A percentile compares a stretch with the other conserved stretches of the same genome.
Evolutionary conservation across 768 basidiomycete genomes (phyloP).

Genomic region (Pisolithus orientalis): DNA sequence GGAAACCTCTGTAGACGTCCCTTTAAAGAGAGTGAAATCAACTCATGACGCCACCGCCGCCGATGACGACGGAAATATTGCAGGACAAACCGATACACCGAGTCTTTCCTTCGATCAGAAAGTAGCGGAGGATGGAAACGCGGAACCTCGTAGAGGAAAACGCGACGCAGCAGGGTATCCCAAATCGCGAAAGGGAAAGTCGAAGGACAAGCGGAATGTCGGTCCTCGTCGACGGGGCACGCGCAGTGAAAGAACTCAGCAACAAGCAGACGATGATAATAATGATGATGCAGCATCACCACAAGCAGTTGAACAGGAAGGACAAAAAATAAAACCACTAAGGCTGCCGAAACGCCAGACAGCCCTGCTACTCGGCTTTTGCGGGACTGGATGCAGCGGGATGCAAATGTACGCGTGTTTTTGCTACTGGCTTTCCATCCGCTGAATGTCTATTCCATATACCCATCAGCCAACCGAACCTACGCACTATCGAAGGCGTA

Average conservation of each 20-base stretch:
- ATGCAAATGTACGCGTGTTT: conserved; percentile 85
- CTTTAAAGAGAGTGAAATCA: neutral
- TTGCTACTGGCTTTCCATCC: neutral
- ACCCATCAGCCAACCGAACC: conserved; percentile 58
- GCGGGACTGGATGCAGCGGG: conserved; percentile 86
- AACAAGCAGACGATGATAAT: neutral
- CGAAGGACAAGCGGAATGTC: conserved; percentile 31
- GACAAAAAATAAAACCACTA: conserved; percentile 33
- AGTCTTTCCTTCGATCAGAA: neutral
- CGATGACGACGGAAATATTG: no score
- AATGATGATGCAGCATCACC: neutral
- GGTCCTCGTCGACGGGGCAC: conserved; percentile 39
- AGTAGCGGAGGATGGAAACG: neutral
- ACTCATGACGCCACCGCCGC: no score
- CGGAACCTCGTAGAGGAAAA: conserved; percentile 1
- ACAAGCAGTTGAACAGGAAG: neutral
- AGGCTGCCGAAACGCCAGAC: conserved; percentile 80
- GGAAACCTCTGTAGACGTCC: neutral
- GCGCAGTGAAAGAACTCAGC: conserved; percentile 14
- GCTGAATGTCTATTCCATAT: neutral
- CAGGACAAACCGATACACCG: no score
- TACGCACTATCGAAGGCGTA: conserved; percentile 82
- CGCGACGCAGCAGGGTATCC: conserved; percentile 27
- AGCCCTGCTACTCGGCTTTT: conserved; percentile 83
- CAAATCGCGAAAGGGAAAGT: conserved; percentile 30